Evolutionary conservation across 192 early-diverging fungal genomes (phyloP).

Genomic region (Globomyces pollinis-pini): DNA sequence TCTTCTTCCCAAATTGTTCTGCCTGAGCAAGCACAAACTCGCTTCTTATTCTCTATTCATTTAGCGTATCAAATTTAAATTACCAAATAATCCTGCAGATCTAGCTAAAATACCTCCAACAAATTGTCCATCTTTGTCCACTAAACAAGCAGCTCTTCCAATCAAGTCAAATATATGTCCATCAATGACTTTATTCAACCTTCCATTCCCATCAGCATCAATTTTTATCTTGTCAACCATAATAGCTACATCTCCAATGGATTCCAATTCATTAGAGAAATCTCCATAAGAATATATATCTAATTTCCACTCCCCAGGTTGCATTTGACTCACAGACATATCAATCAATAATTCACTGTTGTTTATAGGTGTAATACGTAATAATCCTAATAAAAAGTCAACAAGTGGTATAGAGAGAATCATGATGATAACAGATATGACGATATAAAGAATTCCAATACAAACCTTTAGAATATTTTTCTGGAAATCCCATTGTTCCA

Average conservation of each 20-base stretch:
- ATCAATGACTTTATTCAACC: not conserved
- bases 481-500: not conserved
- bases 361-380: not conserved
- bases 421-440: no score
- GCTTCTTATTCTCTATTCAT: not conserved
- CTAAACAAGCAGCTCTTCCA: not conserved
- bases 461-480: conserved; percentile 1
- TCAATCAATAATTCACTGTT: not conserved
- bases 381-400: no score
- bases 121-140: not conserved
- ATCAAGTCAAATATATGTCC: not conserved
- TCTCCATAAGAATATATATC: not conserved
- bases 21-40: conserved; percentile 1
- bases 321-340: not conserved
- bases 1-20: conserved; percentile 6
- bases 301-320: not conserved
- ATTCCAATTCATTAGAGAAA: not conserved
- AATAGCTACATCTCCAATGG: not conserved
- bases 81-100: not conserved
- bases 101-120: not conserved
- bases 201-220: not conserved
- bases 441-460: no score
- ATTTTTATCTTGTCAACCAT: not conserved
- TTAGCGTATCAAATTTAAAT: not conserved
- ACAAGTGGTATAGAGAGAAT: no score